Base-by-base conservation (phyloP, 805 yeast genomes). In the Cephaloascus albidus region DNA sequence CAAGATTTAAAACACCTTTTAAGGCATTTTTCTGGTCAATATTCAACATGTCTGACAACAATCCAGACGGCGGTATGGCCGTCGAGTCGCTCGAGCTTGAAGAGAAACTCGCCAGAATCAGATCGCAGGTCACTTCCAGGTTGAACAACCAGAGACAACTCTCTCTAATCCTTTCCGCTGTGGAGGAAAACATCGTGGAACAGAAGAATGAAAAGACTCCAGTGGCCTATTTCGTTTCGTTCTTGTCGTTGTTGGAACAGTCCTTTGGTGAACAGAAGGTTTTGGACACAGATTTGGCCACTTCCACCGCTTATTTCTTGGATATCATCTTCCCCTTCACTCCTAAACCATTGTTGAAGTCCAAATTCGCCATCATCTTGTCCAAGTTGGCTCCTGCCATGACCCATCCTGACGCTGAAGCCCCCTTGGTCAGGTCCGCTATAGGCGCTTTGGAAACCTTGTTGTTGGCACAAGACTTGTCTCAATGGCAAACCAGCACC, bases 361-460 rank as follows among this genome's bases (percentile, higher is more conserved):
- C 83, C 18, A 86, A 82, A 52, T 86, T 93, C 51, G 68, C 82
- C 30, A 86, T 83, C 38, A 82, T 89, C 33, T 70, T 93, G 43
- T 70, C 85, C 15, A 83, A 80, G 53, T 61, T 93, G 28, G 94
- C 96, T 0, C 89, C 94, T 14, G 78, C 85, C 4, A 70, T 93
- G 37, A 76, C 93, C 2, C 72, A 70, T 46, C 70, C 75, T 8
- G 74, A 72, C 2, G 74, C 87, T 0, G 87, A 81, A 39, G 89
- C 97, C 14, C 86, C 96, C 14, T 65, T 88, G 26, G 68, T 88
- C 20, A 77, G 83, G 58, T 81, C 97, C 1, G 76, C 93, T 33
- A 74, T 89, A 45, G 97, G 97, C 4, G 79, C 88, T 33, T 68
- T 93, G 47, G 96, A 90, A 58, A 66, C 83, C 6, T 63, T 89